A percentile compares a stretch with the other conserved stretches of the same genome.
Conservation (phyloP, 345 rosid species). For the Salix purpurea region DNA sequence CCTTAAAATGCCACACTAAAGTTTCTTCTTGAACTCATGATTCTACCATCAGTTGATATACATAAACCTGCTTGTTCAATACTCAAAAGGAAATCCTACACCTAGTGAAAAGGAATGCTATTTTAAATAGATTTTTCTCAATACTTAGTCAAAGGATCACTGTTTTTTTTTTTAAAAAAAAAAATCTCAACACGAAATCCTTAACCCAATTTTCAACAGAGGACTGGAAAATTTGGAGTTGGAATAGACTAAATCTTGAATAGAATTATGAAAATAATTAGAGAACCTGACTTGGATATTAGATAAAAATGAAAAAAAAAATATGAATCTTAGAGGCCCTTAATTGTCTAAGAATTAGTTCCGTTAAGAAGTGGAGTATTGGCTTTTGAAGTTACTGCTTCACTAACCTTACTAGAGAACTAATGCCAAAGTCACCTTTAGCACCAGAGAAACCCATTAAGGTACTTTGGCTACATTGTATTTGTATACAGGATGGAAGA, state of each 20-base stretch:
- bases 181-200: too few species aligned
- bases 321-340: not conserved
- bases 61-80: too few species aligned
- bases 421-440: not conserved
- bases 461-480: not conserved
- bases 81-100: not conserved
- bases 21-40: too few species aligned
- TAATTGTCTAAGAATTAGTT: not conserved
- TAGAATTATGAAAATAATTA: not conserved
- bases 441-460: not conserved
- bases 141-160: too few species aligned
- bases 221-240: not conserved
- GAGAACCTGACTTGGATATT: not conserved
- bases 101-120: not conserved
- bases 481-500: not conserved
- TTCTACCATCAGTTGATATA: too few species aligned
- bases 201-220: not conserved
- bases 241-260: not conserved
- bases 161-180: too few species aligned
- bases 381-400: not conserved
- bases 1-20: too few species aligned
- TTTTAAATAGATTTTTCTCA: too few species aligned
- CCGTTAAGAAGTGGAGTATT: too few species aligned
- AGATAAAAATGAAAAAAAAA: too few species aligned
- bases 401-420: not conserved